Evolutionary conservation across 1,284 basidiomycete genomes (phyloP), one percentile per base, ranked within the genome.

Genomic region (Microbotryum silenes-acaulis): DNA sequence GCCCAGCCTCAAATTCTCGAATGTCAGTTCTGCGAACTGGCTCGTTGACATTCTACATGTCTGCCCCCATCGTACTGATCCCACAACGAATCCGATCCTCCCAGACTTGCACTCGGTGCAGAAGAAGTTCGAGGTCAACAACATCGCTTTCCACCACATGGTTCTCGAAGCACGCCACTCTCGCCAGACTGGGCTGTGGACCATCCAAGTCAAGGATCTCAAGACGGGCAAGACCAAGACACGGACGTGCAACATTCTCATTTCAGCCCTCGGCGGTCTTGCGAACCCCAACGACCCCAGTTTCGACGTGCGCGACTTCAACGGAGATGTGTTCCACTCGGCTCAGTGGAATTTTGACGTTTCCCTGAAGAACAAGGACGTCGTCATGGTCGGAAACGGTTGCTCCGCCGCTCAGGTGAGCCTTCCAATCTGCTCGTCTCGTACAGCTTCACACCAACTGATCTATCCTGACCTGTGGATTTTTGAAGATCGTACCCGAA

Each of bases 311-410:
- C 42, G 52, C 7, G 54, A 57, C 29, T 69, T 67, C 31, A 45
- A 51, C 7, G 68, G 68, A 8, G 23, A 46, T 6, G 63, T 69
- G 10, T 62, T 67, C 47, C 68, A 69, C 49, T 56, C 59, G 49
- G 63, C 65, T 2, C 20, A 51, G 44, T 69, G 63, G 61, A 56
- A 62, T 25, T 44, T 58, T 29, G 23, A 7, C 3, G 62, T 65
- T 21, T 46, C 51, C 27, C n/a, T 65, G 25, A 61, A 54, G 44
- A 63, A 31, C 50, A 67, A 67, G 54, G 54, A 67, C n/a, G 61
- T 67, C 23, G 68, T 69, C 53, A 53, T 69, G 14, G 63, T 69
- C 33, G 68, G 68, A 3, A 69, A 69, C 37, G 68, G 65, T 23
- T 56, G 54, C 37, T 37, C 29, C 37, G 54, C 54, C 9, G 45